Evolutionary conservation across 2,329 filamentous ascomycete species (phyloP).

Genomic region (Cadophora malorum): DNA sequence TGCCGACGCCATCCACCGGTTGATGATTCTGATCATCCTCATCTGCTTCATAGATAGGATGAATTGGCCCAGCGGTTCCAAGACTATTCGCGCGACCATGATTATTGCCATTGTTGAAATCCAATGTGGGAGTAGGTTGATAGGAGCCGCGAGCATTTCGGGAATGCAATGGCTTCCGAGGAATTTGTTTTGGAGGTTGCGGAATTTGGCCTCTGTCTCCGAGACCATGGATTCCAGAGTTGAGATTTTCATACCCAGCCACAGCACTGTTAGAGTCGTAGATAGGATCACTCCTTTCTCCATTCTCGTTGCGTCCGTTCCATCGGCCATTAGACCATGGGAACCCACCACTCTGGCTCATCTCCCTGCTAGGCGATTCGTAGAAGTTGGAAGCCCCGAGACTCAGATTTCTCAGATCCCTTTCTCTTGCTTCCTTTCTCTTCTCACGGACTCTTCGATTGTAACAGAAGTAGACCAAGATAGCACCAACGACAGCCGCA

Average conservation of each 20-base stretch:
- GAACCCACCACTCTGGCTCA: slow-evolving; percentile 36
- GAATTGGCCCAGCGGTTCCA: slow-evolving; percentile 59
- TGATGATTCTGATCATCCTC: slow-evolving; percentile 47
- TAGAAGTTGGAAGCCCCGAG: slow-evolving; percentile 42
- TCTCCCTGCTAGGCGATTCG: slow-evolving; percentile 30
- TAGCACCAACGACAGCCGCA: slow-evolving; percentile 54
- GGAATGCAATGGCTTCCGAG: slow-evolving; percentile 48
- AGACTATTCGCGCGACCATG: slow-evolving; percentile 54
- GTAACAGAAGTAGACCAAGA: slow-evolving; percentile 57
- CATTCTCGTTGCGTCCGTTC: slow-evolving; percentile 33
- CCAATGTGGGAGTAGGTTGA: slow-evolving; percentile 52
- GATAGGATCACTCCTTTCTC: slow-evolving; percentile 22
- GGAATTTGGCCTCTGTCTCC: slow-evolving; percentile 30
- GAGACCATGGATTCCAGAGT: slow-evolving; percentile 33
- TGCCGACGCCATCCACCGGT: slow-evolving; percentile 31
- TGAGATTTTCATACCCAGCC: slow-evolving; percentile 40
- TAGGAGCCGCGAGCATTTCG: slow-evolving; percentile 46
- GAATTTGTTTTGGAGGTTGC: slow-evolving; percentile 38
- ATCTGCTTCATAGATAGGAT: slow-evolving; percentile 69
- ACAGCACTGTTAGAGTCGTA: slow-evolving; percentile 41
- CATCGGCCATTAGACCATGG: slow-evolving; percentile 40
- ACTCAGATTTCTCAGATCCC: slow-evolving; percentile 59
- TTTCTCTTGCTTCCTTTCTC: slow-evolving; percentile 54
- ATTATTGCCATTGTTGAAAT: slow-evolving; percentile 38
- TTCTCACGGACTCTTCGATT: slow-evolving; percentile 52